phyloP scores from a whole-genome alignment of 2,329 filamentous ascomycete genomes.

The Parastagonospora nodorum region DNA sequence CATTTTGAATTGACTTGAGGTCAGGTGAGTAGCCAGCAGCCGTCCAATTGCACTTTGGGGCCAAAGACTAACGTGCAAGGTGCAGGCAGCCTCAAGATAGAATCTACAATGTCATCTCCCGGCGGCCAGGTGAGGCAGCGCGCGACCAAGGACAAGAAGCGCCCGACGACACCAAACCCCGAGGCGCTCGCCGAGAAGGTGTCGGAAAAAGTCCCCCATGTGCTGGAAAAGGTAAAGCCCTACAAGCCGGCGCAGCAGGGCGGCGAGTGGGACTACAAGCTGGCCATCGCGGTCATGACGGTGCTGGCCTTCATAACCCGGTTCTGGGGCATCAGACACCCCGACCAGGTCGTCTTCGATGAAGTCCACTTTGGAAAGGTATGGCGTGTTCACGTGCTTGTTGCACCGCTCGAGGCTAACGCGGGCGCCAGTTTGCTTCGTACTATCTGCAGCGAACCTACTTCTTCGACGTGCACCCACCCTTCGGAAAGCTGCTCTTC shows the following conservation, averaged over 20 bases:
- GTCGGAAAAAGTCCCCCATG: constrained; percentile 34
- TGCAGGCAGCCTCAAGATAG: constrained; percentile 33
- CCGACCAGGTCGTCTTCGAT: constrained; percentile 96
- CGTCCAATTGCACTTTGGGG: neutral
- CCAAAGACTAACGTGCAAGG: constrained; percentile 17
- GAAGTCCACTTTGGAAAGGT: constrained; percentile 99
- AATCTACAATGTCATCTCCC: constrained; percentile 45
- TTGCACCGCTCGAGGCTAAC: constrained; percentile 21
- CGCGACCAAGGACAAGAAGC: constrained; percentile 46
- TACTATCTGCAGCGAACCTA: constrained; percentile 95
- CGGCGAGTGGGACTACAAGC: constrained; percentile 82
- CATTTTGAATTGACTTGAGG: constrained; percentile 20
- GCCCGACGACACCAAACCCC: constrained; percentile 43
- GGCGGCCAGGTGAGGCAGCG: constrained; percentile 45
- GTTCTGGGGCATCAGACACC: constrained; percentile 95
- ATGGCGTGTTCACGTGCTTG: constrained; percentile 32
- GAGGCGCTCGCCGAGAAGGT: constrained; percentile 24
- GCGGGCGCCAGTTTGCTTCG: constrained; percentile 54
- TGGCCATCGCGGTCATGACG: constrained; percentile 78
- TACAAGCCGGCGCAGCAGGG: constrained; percentile 43
- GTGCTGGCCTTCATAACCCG: constrained; percentile 84
- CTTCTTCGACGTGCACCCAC: constrained; percentile 99
- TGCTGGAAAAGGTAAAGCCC: constrained; percentile 40
- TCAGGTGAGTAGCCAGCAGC: constrained; percentile 24
- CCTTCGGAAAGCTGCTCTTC: constrained; percentile 97